Evolutionary conservation across 345 rosid genomes (phyloP).

Genomic region (Aquilaria yunnanensis): DNA sequence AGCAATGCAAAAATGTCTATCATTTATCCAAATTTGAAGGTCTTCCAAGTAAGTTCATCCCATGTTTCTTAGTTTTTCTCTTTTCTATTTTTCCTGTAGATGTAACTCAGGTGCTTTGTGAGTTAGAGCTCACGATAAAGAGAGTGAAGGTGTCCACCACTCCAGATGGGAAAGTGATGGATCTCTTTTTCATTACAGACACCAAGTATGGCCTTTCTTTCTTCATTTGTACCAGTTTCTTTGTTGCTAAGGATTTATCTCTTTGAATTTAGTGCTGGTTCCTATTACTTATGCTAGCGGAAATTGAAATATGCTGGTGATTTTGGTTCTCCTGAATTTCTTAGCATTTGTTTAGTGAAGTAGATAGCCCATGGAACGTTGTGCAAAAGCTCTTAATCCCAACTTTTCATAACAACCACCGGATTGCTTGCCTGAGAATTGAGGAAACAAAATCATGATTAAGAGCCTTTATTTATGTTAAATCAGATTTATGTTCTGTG

Average conservation of each 20-base stretch:
- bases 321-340: no score
- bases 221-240: not conserved
- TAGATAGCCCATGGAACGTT: no score
- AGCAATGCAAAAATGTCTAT: no score
- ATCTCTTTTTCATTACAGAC: conserved; percentile 66
- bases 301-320: no score
- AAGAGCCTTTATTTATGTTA: no score
- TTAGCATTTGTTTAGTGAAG: no score
- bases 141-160: conserved; percentile 62
- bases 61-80: not conserved
- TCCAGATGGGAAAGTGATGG: conserved; percentile 70
- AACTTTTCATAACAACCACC: no score
- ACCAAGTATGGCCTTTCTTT: conserved; percentile 35
- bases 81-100: conserved; percentile 22
- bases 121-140: conserved; percentile 57
- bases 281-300: not conserved
- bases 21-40: no score
- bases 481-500: no score
- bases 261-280: not conserved
- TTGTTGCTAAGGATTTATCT: not conserved
- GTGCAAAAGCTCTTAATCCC: no score
- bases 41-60: not conserved
- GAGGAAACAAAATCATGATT: no score
- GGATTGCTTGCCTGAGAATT: no score
- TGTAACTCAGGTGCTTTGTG: conserved; percentile 60